Evolutionary conservation across 2,329 filamentous ascomycete species (phyloP), one percentile per base, ranked within the genome.

Genomic region (Cadophora sp.): DNA sequence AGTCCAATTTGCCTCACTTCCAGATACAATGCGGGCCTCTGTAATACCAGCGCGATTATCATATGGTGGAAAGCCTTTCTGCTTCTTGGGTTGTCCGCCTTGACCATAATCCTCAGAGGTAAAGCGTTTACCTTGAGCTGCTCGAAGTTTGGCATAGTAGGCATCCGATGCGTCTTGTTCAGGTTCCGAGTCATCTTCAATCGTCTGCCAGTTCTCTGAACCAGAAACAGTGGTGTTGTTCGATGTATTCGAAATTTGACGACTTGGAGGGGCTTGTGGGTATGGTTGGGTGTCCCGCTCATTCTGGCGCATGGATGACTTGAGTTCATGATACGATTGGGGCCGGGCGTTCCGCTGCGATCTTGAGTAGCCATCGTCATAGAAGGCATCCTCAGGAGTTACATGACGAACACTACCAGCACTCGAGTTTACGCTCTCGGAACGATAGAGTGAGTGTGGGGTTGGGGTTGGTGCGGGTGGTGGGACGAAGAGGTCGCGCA

Each of bases 171-270:
- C 87, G 76, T 97, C 94, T 27, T 85, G 84, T 74, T 93, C 91
- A 0, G 90, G 87, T 74, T 93, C 90, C 68, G 91, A 93, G 71
- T 86, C 88, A 77, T 97, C 93, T 73, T 96, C 94, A 74, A 96
- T 98, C 11, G 94, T 97, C 80, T 98, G 95, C 95, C 95, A 98
- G 78, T 98, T 98, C 80, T 98, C 95, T 3, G 93, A 97, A 1
- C 92, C 93, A 5, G 92, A 93, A 30, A 91, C 84, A 24, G 84
- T 85, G 24, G 84, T 85, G n/a, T 81, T 81, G 24, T 82, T 80
- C 2, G 92, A 94, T 0, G 90, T 90, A 71, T 89, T 89, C 7
- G 90, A 93, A 18, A 91, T 89, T 73, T 95, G 92, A 58, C 93
- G 84, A 68, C 81, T 84, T 27, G 73, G 66, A 53, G 75, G 73